Percentiles rank a stretch among this genome's conserved stretches.
Conservation (phyloP, 2,329 filamentous ascomycete genomes). For the Ophiosphaerella herpotricha region DNA sequence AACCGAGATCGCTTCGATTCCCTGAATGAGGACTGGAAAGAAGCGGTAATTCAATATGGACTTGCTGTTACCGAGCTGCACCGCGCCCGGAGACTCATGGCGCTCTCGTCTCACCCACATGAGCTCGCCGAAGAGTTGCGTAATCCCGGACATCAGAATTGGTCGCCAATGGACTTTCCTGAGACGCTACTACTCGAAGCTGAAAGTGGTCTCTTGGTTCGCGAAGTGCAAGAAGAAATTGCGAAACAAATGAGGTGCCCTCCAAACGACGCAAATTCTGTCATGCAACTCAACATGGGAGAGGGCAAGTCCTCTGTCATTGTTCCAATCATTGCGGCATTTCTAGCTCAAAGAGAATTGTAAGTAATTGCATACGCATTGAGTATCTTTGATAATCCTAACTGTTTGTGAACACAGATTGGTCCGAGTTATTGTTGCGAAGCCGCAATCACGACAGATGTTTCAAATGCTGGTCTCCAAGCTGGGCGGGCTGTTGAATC, state of each 20-base stretch:
- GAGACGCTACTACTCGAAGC: conserved; percentile 68
- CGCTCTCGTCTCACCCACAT: conserved; percentile 5
- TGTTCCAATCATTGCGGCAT: conserved; percentile 32
- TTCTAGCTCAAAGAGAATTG: conserved; percentile 54
- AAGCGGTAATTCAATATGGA: conserved; percentile 22
- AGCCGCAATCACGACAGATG: conserved; percentile 65
- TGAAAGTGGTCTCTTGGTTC: conserved; percentile 65
- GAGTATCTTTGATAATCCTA: background rate
- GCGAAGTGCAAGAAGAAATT: conserved; percentile 63
- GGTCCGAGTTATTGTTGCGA: conserved; percentile 63
- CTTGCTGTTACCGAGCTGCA: conserved; percentile 29
- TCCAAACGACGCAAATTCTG: conserved; percentile 21
- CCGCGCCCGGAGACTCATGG: conserved; percentile 26
- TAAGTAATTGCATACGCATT: conserved; percentile 6
- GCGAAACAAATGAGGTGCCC: conserved; percentile 58
- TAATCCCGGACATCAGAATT: conserved; percentile 61
- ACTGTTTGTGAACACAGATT: conserved; percentile 43
- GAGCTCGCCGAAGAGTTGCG: conserved; percentile 40
- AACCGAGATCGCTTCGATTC: conserved; percentile 11
- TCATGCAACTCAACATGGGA: conserved; percentile 39
- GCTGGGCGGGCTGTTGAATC: conserved; percentile 60
- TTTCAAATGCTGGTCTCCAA: conserved; percentile 58
- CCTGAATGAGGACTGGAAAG: conserved; percentile 22
- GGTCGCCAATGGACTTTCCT: conserved; percentile 57
- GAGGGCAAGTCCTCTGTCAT: conserved; percentile 38